phyloP scores from a whole-genome alignment of 2,329 filamentous ascomycete genomes.

The Penicillium sp. region DNA sequence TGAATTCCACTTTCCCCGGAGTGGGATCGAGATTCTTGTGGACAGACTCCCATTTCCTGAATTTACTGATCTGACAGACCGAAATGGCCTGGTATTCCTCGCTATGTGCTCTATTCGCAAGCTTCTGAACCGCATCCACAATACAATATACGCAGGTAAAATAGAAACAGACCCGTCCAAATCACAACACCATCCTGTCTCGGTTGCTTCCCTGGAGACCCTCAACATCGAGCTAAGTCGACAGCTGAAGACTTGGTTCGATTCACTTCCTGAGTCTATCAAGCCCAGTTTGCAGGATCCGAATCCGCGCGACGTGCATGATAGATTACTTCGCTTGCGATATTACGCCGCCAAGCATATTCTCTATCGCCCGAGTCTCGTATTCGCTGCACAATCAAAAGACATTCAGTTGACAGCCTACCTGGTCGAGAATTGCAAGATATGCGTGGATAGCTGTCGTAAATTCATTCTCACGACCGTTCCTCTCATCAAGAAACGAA shows the following conservation, averaged over 20 bases:
- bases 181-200: conserved; percentile 2
- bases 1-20: conserved; percentile 18
- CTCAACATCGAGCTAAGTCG: conserved; percentile 15
- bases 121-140: conserved; percentile 18
- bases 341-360: conserved; percentile 18
- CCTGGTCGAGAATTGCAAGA: conserved; percentile 12
- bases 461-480: conserved; percentile 12
- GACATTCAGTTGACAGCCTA: conserved; percentile 6
- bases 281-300: conserved; percentile 13
- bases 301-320: conserved; percentile 6
- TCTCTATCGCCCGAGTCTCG: conserved; percentile 16
- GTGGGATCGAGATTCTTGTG: conserved; percentile 15
- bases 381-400: conserved; percentile 11
- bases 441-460: conserved; percentile 17
- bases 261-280: conserved; percentile 11
- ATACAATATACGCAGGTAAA: conserved; percentile 9
- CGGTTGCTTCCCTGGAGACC: conserved; percentile 12
- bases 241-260: conserved; percentile 15
- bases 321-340: conserved; percentile 14
- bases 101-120: conserved; percentile 20
- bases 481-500: conserved; percentile 10
- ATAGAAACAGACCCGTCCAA: not conserved
- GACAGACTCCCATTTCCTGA: conserved; percentile 15
- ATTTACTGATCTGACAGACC: conserved; percentile 11
- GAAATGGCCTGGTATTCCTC: conserved; percentile 12